phyloP scores from a whole-genome alignment of 2,329 filamentous ascomycete species.

The Fusarium udum region DNA sequence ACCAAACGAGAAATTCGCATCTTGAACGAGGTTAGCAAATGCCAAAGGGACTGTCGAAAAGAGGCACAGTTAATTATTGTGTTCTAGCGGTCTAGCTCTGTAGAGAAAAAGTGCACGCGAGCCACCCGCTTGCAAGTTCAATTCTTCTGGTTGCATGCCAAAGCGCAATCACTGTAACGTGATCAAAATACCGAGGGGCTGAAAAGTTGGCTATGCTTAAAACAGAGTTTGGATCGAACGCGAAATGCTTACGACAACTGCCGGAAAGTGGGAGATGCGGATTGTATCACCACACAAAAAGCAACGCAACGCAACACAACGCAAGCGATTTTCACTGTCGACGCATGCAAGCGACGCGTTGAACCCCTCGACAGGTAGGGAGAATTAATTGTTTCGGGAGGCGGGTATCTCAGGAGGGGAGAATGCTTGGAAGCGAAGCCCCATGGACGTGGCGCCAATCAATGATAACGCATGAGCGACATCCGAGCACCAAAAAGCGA shows the following conservation, averaged over 20 bases:
- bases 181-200: neutral
- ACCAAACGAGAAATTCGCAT: neutral
- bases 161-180: neutral
- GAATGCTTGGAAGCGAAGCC: neutral
- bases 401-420: neutral
- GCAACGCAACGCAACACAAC: neutral
- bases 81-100: neutral
- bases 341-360: neutral
- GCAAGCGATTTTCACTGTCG: neutral
- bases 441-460: neutral
- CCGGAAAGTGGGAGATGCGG: conserved; percentile 3
- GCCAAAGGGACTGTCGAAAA: neutral
- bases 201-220: neutral
- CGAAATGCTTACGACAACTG: conserved; percentile 8
- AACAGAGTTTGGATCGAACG: neutral
- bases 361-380: neutral
- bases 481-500: neutral
- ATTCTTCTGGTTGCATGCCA: neutral
- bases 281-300: neutral
- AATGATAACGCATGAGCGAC: neutral
- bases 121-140: neutral
- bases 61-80: neutral
- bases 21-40: neutral
- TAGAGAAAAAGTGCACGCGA: neutral
- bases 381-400: neutral